phyloP scores from a whole-genome alignment of 768 basidiomycete species.

The Xerocomellus chrysenteron region DNA sequence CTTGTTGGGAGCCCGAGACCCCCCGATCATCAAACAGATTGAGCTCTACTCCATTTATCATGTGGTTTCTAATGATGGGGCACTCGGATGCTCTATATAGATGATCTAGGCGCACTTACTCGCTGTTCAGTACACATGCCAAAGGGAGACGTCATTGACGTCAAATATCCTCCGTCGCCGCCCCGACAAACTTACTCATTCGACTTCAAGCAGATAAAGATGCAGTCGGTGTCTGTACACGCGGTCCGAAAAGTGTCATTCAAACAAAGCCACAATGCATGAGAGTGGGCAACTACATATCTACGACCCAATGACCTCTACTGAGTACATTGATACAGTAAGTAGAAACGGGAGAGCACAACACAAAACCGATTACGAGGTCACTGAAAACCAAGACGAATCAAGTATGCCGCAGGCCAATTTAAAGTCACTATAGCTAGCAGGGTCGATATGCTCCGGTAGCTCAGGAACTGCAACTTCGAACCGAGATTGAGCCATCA shows the following conservation, averaged over 20 bases:
- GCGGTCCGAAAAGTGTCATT: not conserved
- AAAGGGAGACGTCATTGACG: no score
- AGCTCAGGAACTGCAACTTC: constrained; percentile 96
- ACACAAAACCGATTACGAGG: constrained; percentile 39
- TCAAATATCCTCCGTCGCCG: no score
- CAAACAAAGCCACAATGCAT: constrained; percentile 6
- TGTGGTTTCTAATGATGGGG: no score
- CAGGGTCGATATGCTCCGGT: constrained; percentile 90
- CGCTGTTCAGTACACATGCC: no score
- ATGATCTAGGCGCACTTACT: no score
- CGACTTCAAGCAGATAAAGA: not conserved
- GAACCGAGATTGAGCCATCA: constrained; percentile 94
- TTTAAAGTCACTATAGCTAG: constrained; percentile 80
- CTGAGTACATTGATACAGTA: constrained; percentile 26
- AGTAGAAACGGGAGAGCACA: constrained; percentile 8
- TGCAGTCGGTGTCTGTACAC: not conserved
- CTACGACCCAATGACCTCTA: constrained; percentile 5
- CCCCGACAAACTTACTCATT: not conserved
- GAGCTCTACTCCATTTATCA: no score
- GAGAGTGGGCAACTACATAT: not conserved
- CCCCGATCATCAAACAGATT: no score
- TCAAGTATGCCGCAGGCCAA: constrained; percentile 19
- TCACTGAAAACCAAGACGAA: constrained; percentile 31
- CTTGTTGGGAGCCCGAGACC: no score
- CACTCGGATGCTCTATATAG: no score